These are phyloP conservation scores for Galerina sulciceps DNA, from an alignment of 768 basidiomycete genomes.

Conservation along the genomic window DNA sequence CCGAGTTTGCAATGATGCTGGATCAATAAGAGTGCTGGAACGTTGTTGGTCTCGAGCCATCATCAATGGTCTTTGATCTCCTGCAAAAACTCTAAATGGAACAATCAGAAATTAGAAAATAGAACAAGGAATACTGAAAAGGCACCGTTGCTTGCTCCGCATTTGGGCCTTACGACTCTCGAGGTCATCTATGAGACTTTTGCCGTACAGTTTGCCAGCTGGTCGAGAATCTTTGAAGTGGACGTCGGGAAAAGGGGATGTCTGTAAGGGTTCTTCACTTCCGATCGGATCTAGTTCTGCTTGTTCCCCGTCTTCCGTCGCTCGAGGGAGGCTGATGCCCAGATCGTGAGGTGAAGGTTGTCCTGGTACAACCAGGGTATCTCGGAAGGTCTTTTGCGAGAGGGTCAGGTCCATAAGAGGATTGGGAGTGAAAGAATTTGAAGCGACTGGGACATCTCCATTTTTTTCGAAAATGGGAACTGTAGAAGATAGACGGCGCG, in stretches of 20 bases:
- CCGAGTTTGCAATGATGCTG: conserved; percentile 55
- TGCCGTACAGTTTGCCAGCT: conserved; percentile 84
- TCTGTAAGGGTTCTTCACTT: conserved; percentile 39
- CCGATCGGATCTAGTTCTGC: conserved; percentile 49
- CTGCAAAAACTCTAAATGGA: conserved; percentile 73
- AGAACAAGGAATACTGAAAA: neutral
- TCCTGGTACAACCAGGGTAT: conserved; percentile 73
- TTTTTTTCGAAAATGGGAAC: conserved; percentile 27
- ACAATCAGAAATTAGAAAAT: neutral
- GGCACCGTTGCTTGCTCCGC: conserved; percentile 83
- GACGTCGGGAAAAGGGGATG: conserved; percentile 32
- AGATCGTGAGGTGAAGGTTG: conserved; percentile 64
- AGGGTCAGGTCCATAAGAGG: conserved; percentile 73
- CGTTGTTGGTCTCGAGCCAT: conserved; percentile 74
- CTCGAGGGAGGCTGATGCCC: conserved; percentile 67
- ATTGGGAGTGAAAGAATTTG: conserved; percentile 79
- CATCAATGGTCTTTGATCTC: conserved; percentile 91
- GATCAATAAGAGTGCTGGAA: conserved; percentile 76
- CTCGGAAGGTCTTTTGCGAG: conserved; percentile 87
- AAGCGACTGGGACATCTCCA: conserved; percentile 42
- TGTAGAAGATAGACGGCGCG: conserved; percentile 49
- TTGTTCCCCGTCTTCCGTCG: conserved; percentile 80
- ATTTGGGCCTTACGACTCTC: conserved; percentile 83
- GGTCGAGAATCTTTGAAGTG: conserved; percentile 50
- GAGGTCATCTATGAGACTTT: conserved; percentile 89